Evolutionary conservation across 2,329 filamentous ascomycete species (phyloP).

Genomic region (Botryotinia convoluta): DNA sequence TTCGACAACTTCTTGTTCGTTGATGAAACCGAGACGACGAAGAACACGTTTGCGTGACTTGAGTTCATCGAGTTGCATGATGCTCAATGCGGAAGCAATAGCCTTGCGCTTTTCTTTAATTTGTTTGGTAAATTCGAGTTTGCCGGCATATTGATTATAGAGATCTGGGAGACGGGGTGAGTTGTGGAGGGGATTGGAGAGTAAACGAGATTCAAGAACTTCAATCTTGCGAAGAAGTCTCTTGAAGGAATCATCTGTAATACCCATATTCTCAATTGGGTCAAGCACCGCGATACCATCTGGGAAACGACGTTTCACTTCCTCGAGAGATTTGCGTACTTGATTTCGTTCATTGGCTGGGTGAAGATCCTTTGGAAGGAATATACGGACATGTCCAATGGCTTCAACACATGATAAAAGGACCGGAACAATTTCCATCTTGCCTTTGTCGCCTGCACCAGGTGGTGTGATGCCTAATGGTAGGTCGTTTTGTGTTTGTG

Average conservation of each 20-base stretch:
- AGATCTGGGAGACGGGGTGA: constrained; percentile 80
- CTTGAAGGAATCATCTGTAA: constrained; percentile 90
- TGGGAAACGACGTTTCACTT: constrained; percentile 84
- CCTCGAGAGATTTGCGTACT: constrained; percentile 65
- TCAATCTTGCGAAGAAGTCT: constrained; percentile 94
- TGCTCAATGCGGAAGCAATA: constrained; percentile 78
- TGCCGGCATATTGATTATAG: constrained; percentile 82
- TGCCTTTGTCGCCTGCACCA: constrained; percentile 59
- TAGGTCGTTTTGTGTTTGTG: constrained; percentile 62
- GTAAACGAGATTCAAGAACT: constrained; percentile 83
- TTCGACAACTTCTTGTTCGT: constrained; percentile 91
- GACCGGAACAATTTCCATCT: constrained; percentile 82
- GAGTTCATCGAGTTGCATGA: constrained; percentile 91
- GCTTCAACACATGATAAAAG: constrained; percentile 81
- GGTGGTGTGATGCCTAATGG: constrained; percentile 61
- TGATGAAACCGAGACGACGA: constrained; percentile 91
- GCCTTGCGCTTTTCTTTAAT: constrained; percentile 88
- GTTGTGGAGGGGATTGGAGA: constrained; percentile 88
- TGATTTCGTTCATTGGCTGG: constrained; percentile 65
- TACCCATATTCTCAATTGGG: constrained; percentile 94
- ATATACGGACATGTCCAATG: constrained; percentile 79
- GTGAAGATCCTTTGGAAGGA: constrained; percentile 75
- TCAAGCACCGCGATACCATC: constrained; percentile 88
- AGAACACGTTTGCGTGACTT: constrained; percentile 95
- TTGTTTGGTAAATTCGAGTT: constrained; percentile 71